Conservation (phyloP, 2,329 filamentous ascomycete genomes). For the Pseudogymnoascus sp. region DNA sequence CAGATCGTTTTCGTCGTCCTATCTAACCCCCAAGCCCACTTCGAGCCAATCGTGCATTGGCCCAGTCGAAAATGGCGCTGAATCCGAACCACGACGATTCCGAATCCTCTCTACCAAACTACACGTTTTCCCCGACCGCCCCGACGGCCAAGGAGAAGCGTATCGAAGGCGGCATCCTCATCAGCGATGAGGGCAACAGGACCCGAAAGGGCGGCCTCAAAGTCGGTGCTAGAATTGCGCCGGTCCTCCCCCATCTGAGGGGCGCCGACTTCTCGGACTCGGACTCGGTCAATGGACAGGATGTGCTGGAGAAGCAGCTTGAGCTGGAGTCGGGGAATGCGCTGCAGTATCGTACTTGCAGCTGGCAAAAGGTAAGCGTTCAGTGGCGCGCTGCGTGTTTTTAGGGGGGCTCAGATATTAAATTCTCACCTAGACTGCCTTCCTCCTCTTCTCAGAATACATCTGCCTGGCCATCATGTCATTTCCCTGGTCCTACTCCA, state of each 20-base stretch:
- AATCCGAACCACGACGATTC: slow-evolving; percentile 11
- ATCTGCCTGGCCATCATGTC: slow-evolving; percentile 93
- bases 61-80: slow-evolving; percentile 29
- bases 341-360: slow-evolving; percentile 89
- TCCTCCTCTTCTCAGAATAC: slow-evolving; percentile 87
- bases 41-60: slow-evolving; percentile 24
- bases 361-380: slow-evolving; percentile 70
- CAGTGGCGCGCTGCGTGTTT: background rate
- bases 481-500: slow-evolving; percentile 86
- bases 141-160: background rate
- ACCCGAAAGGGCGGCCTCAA: slow-evolving; percentile 12
- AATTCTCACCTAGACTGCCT: slow-evolving; percentile 57
- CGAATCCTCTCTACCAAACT: slow-evolving; percentile 8
- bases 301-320: slow-evolving; percentile 54
- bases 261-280: slow-evolving; percentile 20
- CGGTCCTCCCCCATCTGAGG: slow-evolving; percentile 27
- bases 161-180: slow-evolving; percentile 5
- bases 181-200: slow-evolving; percentile 14
- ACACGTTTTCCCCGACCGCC: background rate
- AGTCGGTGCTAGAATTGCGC: slow-evolving; percentile 23
- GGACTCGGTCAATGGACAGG: slow-evolving; percentile 19
- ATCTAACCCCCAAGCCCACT: slow-evolving; percentile 15
- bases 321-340: slow-evolving; percentile 68
- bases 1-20: slow-evolving; percentile 9
- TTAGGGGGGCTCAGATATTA: slow-evolving; percentile 10